Evolutionary conservation across 495 filamentous ascomycete species (phyloP), one percentile per base, ranked within the genome.

Genomic region (Aspergillus sclerotiicarbonarius): DNA sequence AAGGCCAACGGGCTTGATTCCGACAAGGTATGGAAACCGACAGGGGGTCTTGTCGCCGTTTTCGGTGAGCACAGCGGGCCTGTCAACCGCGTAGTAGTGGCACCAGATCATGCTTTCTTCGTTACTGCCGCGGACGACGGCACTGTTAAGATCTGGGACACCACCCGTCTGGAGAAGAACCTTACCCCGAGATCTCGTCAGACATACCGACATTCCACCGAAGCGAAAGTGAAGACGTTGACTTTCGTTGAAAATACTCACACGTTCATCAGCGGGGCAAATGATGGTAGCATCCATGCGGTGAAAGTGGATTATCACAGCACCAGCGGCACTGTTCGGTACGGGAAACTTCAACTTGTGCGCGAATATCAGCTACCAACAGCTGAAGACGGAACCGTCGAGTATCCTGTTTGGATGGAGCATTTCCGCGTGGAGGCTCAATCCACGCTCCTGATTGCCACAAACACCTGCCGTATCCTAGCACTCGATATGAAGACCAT

Each of bases 101-200:
- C 93, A 2, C 90, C 95, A 8, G 95, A 98, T 69, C 95, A 99
- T 70, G 76, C 83, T 4, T 99, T 99, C 76, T 99, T 99, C 71
- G 81, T 94, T 29, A 98, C 93, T 0, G 94, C 82, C 6, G 92
- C 92, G 12, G 92, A 98, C 70, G 95, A 99, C 73, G 89, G 92
- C 9, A 87, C 82, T 15, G 90, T 96, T 41, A 95, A 90, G 64
- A 81, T 99, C 8, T 99, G 95, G 95, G 95, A 99, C 70, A 88
- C 90, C 10, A 83, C 84, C 20, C 82, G 95, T 33, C 76, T 99
- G 5, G 95, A 99, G 68, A 86, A 89, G 39, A 98, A 96, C 67
- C 77, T 97, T 43, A 86, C 88, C 0, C 88, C 96, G 65, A 83
- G 91, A 43, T 89, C 92, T 12, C 82, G 95, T n/a, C 90, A 94